Evolutionary conservation across 176 grass and related monocot species (phyloP), one percentile per base, ranked within the genome.

Genomic region (Zizania latifolia): DNA sequence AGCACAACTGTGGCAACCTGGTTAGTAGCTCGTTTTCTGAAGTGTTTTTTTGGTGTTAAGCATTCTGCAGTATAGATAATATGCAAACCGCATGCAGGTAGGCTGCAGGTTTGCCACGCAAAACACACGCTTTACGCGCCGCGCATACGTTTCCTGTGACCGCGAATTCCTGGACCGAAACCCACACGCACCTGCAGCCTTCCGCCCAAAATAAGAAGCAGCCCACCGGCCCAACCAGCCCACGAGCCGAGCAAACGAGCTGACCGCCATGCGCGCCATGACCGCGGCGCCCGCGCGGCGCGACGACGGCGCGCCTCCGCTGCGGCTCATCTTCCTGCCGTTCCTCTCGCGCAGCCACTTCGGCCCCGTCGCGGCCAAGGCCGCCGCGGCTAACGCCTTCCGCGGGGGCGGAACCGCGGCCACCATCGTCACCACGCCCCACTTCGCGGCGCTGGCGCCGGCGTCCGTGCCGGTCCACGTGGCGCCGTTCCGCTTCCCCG

Each of bases 321-420:
- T 72, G 44, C 65, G 46, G 58, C 78, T 86, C 78, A 30, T 86
- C 5, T 86, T 86, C 72, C 29, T 86, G 65, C 78, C 78, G 0
- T 86, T 86, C 85, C 78, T 86, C 5, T 72, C 64, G 30, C 79
- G 67, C 50, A 87, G 85, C 72, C 87, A 81, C 87, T 89, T 79
- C 87, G 5, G 78, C 0, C 81, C 70, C 1, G 11, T 85, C 56
- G 71, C 61, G 4, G 68, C 75, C 8, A 30, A 13, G 48, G 81
- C 81, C 8, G 86, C 69, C 21, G 45, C 50, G 3, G 33, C 51
- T 19, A 13, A 13, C n/a, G 6, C 65, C 8, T 26, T 16, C 33
- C 15, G 3, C 28, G 65, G n/a, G 2, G 50, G 3, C 48, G 4
- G 4, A 24, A 54, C 79, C 8, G 22, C 32, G 16, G 86, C 81